Evolutionary conservation across 352 stramenopile species (phyloP).

Genomic region (Phytophthora nicotianae): DNA sequence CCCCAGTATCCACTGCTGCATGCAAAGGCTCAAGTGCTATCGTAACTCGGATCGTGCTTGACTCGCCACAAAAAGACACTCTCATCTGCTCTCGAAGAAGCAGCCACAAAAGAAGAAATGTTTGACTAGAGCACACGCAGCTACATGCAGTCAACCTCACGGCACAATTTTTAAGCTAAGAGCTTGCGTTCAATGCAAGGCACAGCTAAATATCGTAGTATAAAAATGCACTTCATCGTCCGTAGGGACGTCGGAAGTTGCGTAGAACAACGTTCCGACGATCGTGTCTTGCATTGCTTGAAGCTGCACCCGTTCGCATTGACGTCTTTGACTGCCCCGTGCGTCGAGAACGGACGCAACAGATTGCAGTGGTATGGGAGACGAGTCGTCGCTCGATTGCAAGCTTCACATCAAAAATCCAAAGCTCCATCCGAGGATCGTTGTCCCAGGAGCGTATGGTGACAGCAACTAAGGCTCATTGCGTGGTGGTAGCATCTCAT

Average conservation of each 20-base stretch:
- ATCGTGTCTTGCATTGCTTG: constrained; percentile 19
- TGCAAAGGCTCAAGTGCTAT: neutral
- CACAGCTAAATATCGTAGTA: no score
- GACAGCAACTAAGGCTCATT: neutral
- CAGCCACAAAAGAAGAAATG: neutral
- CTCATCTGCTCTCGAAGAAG: neutral
- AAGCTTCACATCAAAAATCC: neutral
- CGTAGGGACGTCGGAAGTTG: neutral
- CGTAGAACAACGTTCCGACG: constrained; percentile 12
- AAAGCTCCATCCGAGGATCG: neutral
- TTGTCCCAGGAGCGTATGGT: constrained; percentile 2
- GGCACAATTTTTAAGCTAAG: no score
- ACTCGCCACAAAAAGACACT: neutral
- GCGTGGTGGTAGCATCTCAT: no score
- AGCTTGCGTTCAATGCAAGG: neutral
- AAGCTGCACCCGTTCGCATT: constrained; percentile 13
- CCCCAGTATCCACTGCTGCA: constrained; percentile 15
- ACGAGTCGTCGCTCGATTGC: constrained; percentile 10
- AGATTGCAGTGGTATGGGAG: constrained; percentile 21
- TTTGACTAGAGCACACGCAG: neutral
- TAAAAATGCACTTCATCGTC: constrained; percentile 3
- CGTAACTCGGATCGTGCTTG: neutral
- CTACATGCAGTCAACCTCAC: neutral
- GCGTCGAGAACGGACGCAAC: constrained; percentile 12
- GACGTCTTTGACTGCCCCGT: constrained; percentile 18